Conservation (phyloP, 202 grass and related monocot genomes). For the Zoysia matrella region DNA sequence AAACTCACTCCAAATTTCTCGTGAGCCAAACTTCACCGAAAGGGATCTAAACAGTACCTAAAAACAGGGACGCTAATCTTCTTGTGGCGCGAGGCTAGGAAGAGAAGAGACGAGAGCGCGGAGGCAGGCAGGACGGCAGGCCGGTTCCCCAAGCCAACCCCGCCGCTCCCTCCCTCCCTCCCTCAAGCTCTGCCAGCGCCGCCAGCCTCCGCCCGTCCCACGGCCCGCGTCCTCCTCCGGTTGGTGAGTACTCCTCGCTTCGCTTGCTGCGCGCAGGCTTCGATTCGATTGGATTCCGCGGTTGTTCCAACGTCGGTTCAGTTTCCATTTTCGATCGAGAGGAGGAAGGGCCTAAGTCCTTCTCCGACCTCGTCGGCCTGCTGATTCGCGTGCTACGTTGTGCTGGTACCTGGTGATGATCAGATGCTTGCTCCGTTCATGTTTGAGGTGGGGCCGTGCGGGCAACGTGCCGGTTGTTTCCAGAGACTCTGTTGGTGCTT, state of each 20-base stretch:
- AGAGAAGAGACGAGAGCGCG: background rate
- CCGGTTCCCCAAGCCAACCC: background rate
- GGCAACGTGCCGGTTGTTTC: background rate
- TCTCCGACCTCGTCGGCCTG: too few species aligned
- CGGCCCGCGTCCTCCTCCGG: background rate
- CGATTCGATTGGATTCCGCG: background rate
- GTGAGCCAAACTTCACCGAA: too few species aligned
- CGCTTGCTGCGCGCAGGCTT: constrained; percentile 2
- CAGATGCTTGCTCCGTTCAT: background rate
- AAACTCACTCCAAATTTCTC: too few species aligned
- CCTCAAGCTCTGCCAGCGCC: background rate
- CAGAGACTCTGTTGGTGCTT: background rate
- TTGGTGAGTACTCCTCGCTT: background rate
- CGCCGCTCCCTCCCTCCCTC: background rate
- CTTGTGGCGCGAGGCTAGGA: constrained; percentile 5
- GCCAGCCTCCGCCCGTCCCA: background rate
- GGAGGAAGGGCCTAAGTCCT: background rate
- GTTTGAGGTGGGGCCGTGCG: background rate
- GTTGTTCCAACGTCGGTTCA: background rate
- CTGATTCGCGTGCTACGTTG: background rate
- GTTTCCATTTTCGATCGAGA: background rate
- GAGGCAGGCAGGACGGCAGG: background rate
- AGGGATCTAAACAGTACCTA: background rate
- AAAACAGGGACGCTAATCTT: constrained; percentile 31
- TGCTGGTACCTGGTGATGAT: background rate